Percentiles rank a stretch among this genome's conserved stretches.
These are phyloP conservation scores for Termitomyces sp. DNA, from an alignment of 768 basidiomycete species.

Conservation along the genomic window DNA sequence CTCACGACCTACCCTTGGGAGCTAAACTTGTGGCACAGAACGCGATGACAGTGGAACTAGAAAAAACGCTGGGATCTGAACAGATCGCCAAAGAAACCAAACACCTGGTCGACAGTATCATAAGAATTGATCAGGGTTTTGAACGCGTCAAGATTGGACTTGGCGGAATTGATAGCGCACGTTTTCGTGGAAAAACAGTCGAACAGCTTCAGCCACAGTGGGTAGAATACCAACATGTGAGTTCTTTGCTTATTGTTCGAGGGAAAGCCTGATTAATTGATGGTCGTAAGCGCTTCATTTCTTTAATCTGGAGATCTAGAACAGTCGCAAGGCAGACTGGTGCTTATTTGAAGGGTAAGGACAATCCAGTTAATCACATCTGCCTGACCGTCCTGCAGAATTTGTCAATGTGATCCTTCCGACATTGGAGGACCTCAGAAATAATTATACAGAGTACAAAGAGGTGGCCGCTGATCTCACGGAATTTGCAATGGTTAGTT, in stretches of 20 bases:
- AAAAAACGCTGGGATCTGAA: not conserved
- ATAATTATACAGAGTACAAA: not conserved
- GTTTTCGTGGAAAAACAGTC: slow-evolving; percentile 5
- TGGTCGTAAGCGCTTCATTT: slow-evolving; percentile 2
- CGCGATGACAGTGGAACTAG: not conserved
- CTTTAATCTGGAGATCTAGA: slow-evolving; percentile 6
- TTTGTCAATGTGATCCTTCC: slow-evolving; percentile 11
- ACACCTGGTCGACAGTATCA: slow-evolving; percentile 4
- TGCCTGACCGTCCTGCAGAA: not conserved
- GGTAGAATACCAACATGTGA: slow-evolving; percentile 4
- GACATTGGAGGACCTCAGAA: slow-evolving; percentile 1
- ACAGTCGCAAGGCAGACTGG: slow-evolving; percentile 1
- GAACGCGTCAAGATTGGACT: slow-evolving; percentile 9
- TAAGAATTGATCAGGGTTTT: slow-evolving; percentile 11
- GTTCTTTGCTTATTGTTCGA: not conserved
- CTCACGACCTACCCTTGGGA: not conserved
- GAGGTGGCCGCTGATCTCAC: slow-evolving; percentile 3
- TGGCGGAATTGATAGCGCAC: not conserved
- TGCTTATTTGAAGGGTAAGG: slow-evolving; percentile 5
- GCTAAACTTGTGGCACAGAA: not conserved
- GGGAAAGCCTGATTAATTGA: not conserved
- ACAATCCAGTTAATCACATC: not conserved
- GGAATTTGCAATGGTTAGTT: slow-evolving; percentile 6
- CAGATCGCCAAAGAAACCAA: slow-evolving; percentile 2
- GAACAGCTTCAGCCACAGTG: slow-evolving; percentile 6